Evolutionary conservation across 805 yeast species (phyloP), one percentile per base, ranked within the genome.

Genomic region (Lipomyces kockii): DNA sequence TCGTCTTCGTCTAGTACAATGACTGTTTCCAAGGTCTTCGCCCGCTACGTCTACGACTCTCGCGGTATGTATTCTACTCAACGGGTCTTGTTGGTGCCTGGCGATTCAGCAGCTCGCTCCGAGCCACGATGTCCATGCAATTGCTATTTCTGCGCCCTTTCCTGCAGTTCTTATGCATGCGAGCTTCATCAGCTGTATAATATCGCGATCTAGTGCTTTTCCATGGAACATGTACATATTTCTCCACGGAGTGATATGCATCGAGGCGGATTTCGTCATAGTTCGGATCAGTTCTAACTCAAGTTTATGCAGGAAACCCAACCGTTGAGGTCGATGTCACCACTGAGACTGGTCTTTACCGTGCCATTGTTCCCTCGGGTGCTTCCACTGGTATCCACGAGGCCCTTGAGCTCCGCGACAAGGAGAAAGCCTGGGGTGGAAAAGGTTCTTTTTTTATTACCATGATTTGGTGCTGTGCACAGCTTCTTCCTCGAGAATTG

Each of bases 331-430:
- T 95, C 76, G 98, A 95, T 80, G 79, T 94, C 78, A 85, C 89
- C 87, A 94, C 99, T 79, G 94, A 86, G 73, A 87, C 90, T 79
- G 99, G 99, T 79, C 78, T 87, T 74, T 93, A 92, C 96, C 90
- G 98, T 84, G 87, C 98, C 75, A 93, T 94, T 80, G 99, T 95
- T 72, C 99, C 99, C 82, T 92, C 98, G 74, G 99, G 99, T 85
- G 99, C 99, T 75, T 94, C 98, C 79, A 95, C 99, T 73, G 99
- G 99, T 89, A 82, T 90, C 82, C 97, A 92, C 84, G 99, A 95
- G 87, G 99, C 99, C 77, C 85, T 93, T 76, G 99, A 94, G 86
- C 87, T 94, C 83, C 92, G 99, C 87, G 99, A 94, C 81, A 95
- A 91, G 78, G 99, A 95, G 87, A 91, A 92, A 85, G 83, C 95